Conservation (phyloP, 2,329 filamentous ascomycete species). For the Cladosporium sp. region DNA sequence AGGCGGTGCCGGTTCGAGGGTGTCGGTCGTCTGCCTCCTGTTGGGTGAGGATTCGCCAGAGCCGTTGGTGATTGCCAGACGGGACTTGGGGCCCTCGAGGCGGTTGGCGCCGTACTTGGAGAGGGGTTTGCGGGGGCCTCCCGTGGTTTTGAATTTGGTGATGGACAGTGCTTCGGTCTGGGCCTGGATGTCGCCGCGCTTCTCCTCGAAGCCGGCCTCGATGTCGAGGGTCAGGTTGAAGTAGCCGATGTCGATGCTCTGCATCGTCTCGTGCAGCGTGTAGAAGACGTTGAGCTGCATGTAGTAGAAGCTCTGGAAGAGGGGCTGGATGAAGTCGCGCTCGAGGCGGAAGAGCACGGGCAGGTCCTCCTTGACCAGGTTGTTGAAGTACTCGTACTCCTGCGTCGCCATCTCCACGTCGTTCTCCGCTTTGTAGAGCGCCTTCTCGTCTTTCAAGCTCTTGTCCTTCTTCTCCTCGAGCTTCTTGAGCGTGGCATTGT, state of each 20-base stretch:
- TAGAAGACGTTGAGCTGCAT: constrained; percentile 99
- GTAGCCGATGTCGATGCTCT: constrained; percentile 93
- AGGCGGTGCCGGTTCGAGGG: constrained; percentile 22
- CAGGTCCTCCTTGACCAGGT: constrained; percentile 91
- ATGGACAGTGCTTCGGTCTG: constrained; percentile 80
- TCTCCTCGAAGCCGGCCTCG: constrained; percentile 83
- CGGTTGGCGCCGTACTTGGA: constrained; percentile 45
- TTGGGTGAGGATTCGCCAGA: constrained; percentile 26
- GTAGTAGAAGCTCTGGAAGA: constrained; percentile 99
- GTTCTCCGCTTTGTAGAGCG: constrained; percentile 89
- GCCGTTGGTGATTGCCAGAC: constrained; percentile 32
- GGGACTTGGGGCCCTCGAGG: constrained; percentile 13
- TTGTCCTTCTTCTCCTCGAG: constrained; percentile 98
- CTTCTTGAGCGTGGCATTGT: constrained; percentile 80
- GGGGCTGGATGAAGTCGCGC: constrained; percentile 88
- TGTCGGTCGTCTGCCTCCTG: constrained; percentile 22
- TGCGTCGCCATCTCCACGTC: constrained; percentile 89
- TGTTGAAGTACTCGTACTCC: constrained; percentile 98
- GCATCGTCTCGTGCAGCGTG: constrained; percentile 97
- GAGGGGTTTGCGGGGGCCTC: constrained; percentile 50
- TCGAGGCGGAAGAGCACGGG: constrained; percentile 88
- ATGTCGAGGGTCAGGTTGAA: constrained; percentile 90
- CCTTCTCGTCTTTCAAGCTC: constrained; percentile 93
- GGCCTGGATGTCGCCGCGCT: constrained; percentile 84
- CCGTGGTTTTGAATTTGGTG: constrained; percentile 86